Conservation (phyloP, 2,329 filamentous ascomycete genomes). For the Aspergillus texensis region DNA sequence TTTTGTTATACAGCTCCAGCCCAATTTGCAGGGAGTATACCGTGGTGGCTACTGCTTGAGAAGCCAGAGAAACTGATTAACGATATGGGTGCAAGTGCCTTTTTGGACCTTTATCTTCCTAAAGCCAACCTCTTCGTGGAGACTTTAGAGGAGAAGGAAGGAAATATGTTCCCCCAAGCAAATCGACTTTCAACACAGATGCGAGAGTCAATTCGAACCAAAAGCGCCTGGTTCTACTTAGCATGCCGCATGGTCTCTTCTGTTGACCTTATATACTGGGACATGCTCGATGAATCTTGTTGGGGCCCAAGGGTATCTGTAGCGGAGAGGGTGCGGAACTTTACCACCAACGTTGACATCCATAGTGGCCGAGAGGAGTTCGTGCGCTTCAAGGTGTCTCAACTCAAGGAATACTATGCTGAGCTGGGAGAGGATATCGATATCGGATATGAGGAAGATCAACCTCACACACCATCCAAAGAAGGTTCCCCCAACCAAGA, state of each 20-base stretch:
- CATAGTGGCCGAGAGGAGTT: conserved; percentile 2
- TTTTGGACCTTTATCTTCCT: conserved; percentile 1
- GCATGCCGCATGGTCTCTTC: conserved; percentile 1
- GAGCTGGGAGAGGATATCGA: not conserved
- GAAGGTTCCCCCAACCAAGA: no score
- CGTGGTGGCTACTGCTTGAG: conserved; percentile 22
- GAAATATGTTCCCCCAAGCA: no score
- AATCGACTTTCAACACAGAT: conserved; percentile 4
- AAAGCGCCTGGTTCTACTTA: conserved; percentile 12
- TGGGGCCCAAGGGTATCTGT: conserved; percentile 8
- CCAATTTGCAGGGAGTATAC: conserved; percentile 22
- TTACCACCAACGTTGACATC: not conserved
- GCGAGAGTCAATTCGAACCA: not conserved
- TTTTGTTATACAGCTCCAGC: conserved; percentile 25
- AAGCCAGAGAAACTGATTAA: conserved; percentile 10
- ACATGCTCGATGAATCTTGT: conserved; percentile 14
- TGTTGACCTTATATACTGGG: conserved; percentile 15
- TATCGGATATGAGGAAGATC: not conserved
- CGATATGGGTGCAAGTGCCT: not conserved
- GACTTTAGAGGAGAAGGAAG: not conserved
- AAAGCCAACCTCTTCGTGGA: not conserved
- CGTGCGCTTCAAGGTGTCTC: conserved; percentile 1
- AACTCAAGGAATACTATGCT: not conserved
- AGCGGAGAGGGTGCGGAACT: not conserved
- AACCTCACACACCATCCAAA: no score